phyloP scores from a whole-genome alignment of 192 early-diverging fungal species.

The Neocallimastix lanati region DNA sequence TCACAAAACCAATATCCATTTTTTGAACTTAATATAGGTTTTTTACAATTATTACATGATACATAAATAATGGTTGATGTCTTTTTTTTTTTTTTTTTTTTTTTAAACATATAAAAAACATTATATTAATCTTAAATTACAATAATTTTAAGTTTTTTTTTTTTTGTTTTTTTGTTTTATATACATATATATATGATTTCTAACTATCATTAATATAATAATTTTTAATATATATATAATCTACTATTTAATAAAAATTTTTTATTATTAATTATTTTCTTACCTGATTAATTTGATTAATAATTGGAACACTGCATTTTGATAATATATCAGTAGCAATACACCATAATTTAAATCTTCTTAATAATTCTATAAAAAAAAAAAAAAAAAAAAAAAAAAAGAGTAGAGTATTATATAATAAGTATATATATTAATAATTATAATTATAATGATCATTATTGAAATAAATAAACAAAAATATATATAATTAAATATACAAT shows the following conservation, averaged over 20 bases:
- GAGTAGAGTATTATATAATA: neutral
- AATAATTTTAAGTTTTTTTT: too few relatives aligned
- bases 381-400: neutral
- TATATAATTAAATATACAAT: neutral
- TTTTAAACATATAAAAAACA: too few relatives aligned
- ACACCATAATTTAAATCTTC: constrained; percentile 49
- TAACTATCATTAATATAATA: too few relatives aligned
- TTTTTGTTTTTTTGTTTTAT: too few relatives aligned
- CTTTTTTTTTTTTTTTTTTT: too few relatives aligned
- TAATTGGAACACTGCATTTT: constrained; percentile 19
- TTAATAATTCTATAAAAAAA: constrained; percentile 34
- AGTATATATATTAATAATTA: too few relatives aligned
- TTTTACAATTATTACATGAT: constrained; percentile 45
- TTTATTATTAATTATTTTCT: constrained; percentile 1
- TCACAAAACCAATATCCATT: constrained; percentile 47
- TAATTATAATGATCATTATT: neutral
- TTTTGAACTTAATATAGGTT: constrained; percentile 23
- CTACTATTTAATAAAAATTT: neutral
- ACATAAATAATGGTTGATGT: constrained; percentile 56
- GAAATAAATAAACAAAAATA: neutral
- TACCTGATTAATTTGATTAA: constrained; percentile 30
- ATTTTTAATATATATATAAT: too few relatives aligned
- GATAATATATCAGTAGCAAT: constrained; percentile 39
- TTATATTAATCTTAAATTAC: too few relatives aligned
- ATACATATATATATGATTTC: too few relatives aligned